Percentiles rank a stretch among this genome's conserved stretches.
phyloP scores from a whole-genome alignment of 2,329 filamentous ascomycete genomes.

The Aureobasidium vineae region DNA sequence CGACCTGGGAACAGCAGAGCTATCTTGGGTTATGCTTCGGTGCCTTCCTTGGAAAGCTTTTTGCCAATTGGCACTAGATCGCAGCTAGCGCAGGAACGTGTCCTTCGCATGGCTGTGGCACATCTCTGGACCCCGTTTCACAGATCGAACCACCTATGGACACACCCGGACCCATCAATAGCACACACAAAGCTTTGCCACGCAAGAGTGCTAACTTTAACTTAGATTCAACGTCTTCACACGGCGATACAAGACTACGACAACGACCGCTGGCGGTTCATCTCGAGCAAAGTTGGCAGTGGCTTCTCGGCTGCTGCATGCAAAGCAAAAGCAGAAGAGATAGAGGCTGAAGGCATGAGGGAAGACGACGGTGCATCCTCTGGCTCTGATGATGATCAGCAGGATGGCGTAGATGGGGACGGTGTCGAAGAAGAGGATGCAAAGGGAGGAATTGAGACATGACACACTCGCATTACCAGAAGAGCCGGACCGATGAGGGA shows the following conservation, averaged over 20 bases:
- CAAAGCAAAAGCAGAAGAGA: constrained; percentile 71
- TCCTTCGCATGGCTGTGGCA: neutral
- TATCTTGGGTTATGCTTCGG: neutral
- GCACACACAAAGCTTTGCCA: neutral
- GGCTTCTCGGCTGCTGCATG: constrained; percentile 87
- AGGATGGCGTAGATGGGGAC: neutral
- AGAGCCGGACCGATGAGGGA: neutral
- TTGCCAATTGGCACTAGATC: neutral
- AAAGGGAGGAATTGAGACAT: neutral
- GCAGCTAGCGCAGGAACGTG: neutral
- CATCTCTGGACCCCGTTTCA: neutral
- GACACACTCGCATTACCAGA: neutral
- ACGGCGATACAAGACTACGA: constrained; percentile 80
- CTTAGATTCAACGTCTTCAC: constrained; percentile 72
- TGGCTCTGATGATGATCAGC: constrained; percentile 4
- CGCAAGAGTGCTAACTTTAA: neutral
- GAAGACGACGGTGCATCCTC: neutral
- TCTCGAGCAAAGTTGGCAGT: constrained; percentile 84
- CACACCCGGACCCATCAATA: neutral
- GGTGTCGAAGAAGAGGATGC: neutral
- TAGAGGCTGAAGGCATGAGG: constrained; percentile 40
- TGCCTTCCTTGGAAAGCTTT: neutral
- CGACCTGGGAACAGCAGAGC: neutral
- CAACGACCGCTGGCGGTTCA: constrained; percentile 88
- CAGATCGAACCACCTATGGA: neutral